Percentiles rank a stretch among this genome's conserved stretches.
phyloP scores from a whole-genome alignment of 768 basidiomycete species.

The Suillus subalutaceus region DNA sequence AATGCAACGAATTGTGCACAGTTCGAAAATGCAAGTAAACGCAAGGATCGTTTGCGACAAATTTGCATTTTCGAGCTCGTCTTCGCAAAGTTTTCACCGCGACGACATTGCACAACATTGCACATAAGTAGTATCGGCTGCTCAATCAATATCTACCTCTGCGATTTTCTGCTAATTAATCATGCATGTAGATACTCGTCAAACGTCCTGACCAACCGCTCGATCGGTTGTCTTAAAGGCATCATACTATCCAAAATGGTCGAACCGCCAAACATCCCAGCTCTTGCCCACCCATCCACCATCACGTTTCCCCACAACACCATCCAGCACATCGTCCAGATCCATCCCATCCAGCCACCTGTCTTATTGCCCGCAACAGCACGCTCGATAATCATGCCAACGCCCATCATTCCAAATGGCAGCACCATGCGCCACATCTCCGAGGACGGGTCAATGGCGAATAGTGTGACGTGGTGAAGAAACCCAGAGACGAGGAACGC shows the following conservation, averaged over 20 bases:
- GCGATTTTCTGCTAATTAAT: neutral
- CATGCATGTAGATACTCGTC: conserved; percentile 18
- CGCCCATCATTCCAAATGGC: conserved; percentile 59
- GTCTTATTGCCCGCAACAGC: conserved; percentile 31
- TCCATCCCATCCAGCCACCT: conserved; percentile 33
- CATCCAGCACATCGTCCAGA: conserved; percentile 39
- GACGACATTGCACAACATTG: too few relatives aligned
- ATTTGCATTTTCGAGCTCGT: too few relatives aligned
- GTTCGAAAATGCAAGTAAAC: too few relatives aligned
- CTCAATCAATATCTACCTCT: too few relatives aligned
- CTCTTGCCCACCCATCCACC: conserved; percentile 24
- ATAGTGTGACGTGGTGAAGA: conserved; percentile 54
- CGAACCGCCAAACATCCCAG: conserved; percentile 15
- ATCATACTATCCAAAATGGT: conserved; percentile 12
- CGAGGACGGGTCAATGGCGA: conserved; percentile 49
- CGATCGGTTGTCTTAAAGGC: conserved; percentile 16
- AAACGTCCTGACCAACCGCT: conserved; percentile 15
- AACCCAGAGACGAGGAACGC: conserved; percentile 59
- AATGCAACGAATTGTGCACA: too few relatives aligned
- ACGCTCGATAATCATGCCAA: conserved; percentile 53
- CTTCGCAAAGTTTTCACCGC: too few relatives aligned
- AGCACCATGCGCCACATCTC: conserved; percentile 46
- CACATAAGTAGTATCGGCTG: too few relatives aligned
- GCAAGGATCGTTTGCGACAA: too few relatives aligned
- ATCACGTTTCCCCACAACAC: conserved; percentile 26